Conservation (phyloP, 768 basidiomycete genomes). For the Lentinula sp. region DNA sequence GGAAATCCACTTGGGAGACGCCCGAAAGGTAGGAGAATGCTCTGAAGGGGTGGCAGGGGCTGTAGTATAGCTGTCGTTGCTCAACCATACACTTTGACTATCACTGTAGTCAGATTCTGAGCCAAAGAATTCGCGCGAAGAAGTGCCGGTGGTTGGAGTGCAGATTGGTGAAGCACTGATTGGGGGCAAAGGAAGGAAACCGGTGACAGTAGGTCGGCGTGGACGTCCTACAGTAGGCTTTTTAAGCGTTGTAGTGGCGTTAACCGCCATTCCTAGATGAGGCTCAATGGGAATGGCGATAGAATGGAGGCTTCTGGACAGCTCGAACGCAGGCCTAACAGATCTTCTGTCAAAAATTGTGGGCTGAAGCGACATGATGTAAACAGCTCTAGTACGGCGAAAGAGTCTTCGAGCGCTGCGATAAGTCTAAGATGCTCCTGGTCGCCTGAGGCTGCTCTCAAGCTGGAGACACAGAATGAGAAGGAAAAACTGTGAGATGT, state of each 20-base stretch:
- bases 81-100: constrained; percentile 1
- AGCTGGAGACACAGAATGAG: neutral
- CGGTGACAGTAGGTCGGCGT: constrained; percentile 24
- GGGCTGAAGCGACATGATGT: constrained; percentile 2
- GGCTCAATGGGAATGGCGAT: constrained; percentile 7
- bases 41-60: constrained; percentile 18
- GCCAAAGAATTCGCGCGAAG: constrained; percentile 17
- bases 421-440: neutral
- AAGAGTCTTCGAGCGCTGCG: neutral
- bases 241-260: neutral
- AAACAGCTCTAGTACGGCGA: neutral
- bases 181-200: constrained; percentile 46
- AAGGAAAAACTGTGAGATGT: neutral
- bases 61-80: constrained; percentile 11
- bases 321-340: constrained; percentile 7
- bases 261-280: neutral
- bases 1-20: constrained; percentile 49
- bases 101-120: constrained; percentile 8
- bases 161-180: constrained; percentile 56
- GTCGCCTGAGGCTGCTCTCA: neutral
- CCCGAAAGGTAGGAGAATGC: neutral
- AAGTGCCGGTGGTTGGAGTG: constrained; percentile 37
- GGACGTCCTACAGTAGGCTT: neutral
- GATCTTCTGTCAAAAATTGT: constrained; percentile 4
- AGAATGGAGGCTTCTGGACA: constrained; percentile 12